Percentiles rank a stretch among this genome's conserved stretches.
These are phyloP conservation scores for Neofusicoccum cordaticola DNA, from an alignment of 2,329 filamentous ascomycete genomes.

Conservation along the genomic window DNA sequence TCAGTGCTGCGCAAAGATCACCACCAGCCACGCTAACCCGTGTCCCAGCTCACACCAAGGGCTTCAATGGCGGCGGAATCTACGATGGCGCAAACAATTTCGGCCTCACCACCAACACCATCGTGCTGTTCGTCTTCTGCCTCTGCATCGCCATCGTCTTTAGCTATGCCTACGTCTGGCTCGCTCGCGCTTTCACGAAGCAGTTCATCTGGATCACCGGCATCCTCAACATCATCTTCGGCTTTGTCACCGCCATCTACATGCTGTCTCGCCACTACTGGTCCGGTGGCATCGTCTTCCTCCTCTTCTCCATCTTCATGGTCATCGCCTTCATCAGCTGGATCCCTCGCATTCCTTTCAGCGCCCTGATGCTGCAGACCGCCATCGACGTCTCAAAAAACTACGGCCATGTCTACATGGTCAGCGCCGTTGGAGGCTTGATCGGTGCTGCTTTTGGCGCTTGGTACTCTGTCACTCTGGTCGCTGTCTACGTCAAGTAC, in stretches of 20 bases:
- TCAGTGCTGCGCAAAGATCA: slow-evolving; percentile 21
- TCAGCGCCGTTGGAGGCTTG: slow-evolving; percentile 80
- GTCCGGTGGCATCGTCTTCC: slow-evolving; percentile 81
- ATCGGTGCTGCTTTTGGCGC: slow-evolving; percentile 72
- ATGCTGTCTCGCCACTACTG: slow-evolving; percentile 77
- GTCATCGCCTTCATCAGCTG: slow-evolving; percentile 83
- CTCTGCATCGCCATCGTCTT: slow-evolving; percentile 71
- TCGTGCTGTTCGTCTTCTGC: slow-evolving; percentile 80
- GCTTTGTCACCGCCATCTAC: slow-evolving; percentile 81
- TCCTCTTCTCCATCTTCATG: slow-evolving; percentile 77
- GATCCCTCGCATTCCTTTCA: slow-evolving; percentile 89
- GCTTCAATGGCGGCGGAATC: slow-evolving; percentile 68
- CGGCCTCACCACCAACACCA: slow-evolving; percentile 75
- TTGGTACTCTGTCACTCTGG: slow-evolving; percentile 83
- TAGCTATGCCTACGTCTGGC: slow-evolving; percentile 72
- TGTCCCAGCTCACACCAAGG: slow-evolving; percentile 52
- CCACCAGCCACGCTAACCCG: slow-evolving; percentile 15
- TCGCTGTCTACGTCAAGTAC: slow-evolving; percentile 82
- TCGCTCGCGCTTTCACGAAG: slow-evolving; percentile 76
- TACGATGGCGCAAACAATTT: slow-evolving; percentile 67
- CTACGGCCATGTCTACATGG: slow-evolving; percentile 81
- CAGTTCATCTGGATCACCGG: slow-evolving; percentile 91
- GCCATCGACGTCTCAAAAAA: slow-evolving; percentile 80
- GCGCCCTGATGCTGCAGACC: slow-evolving; percentile 82
- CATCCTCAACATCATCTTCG: slow-evolving; percentile 80